Conservation (phyloP, 2,329 filamentous ascomycete genomes). For the Botrytis squamosa region DNA sequence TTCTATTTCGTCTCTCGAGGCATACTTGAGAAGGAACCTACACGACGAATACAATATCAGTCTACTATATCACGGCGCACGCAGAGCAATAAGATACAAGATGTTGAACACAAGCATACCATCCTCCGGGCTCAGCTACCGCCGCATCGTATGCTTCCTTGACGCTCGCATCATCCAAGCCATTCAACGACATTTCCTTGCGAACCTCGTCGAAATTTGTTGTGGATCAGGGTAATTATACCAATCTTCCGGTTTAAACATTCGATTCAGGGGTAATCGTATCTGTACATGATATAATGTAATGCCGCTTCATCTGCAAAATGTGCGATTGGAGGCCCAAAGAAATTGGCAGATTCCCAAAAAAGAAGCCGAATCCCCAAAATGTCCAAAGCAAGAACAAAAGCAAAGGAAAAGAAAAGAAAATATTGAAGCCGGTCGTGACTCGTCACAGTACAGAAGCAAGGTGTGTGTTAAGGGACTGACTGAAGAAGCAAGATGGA, state of each 20-base stretch:
- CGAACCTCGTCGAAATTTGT: slow-evolving; percentile 17
- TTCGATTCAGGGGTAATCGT: slow-evolving; percentile 34
- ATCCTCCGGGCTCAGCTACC: slow-evolving; percentile 83
- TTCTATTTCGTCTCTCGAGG: slow-evolving; percentile 81
- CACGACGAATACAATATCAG: slow-evolving; percentile 24
- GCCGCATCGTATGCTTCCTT: slow-evolving; percentile 82
- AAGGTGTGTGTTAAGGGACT: neutral
- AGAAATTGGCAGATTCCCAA: slow-evolving; percentile 3
- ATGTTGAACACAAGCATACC: slow-evolving; percentile 52
- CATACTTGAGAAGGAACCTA: slow-evolving; percentile 95
- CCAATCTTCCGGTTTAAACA: slow-evolving; percentile 19
- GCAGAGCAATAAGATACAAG: neutral
- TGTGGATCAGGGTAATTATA: slow-evolving; percentile 14
- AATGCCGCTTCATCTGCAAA: slow-evolving; percentile 33
- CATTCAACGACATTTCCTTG: slow-evolving; percentile 85
- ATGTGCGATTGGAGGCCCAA: neutral
- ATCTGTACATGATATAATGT: slow-evolving; percentile 34
- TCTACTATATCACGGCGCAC: slow-evolving; percentile 15
- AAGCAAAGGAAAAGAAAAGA: neutral
- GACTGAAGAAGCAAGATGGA: slow-evolving; percentile 12
- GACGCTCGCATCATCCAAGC: slow-evolving; percentile 77
- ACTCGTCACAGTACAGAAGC: neutral
- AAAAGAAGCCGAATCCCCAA: neutral
- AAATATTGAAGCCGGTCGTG: neutral
- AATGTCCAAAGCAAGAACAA: neutral